Conservation (phyloP, 345 rosid species). For the Murraya koenigii region DNA sequence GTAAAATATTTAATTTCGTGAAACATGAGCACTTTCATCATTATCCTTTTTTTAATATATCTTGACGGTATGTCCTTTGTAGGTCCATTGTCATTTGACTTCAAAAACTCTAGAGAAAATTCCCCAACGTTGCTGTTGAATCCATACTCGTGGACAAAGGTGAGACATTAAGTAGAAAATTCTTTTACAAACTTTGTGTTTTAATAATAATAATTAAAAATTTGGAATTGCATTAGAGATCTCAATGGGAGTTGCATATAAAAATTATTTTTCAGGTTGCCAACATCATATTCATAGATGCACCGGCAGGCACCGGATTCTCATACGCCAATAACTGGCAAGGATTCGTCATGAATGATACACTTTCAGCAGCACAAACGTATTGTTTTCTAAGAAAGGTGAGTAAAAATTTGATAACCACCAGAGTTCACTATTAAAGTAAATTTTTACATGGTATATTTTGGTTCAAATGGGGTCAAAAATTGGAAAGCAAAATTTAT, state of each 20-base stretch:
- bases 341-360: constrained; percentile 25
- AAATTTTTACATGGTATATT: neutral
- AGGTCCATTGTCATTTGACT: constrained; percentile 39
- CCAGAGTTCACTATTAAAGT: no score
- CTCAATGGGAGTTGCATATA: neutral
- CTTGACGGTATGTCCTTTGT: neutral
- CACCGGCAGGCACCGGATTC: constrained; percentile 44
- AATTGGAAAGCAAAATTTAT: no score
- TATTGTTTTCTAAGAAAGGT: constrained; percentile 32
- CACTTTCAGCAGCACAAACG: constrained; percentile 20
- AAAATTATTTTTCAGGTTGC: constrained; percentile 26
- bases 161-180: neutral
- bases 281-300: constrained; percentile 40
- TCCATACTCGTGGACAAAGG: constrained; percentile 39
- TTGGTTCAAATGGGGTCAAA: neutral
- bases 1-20: no score
- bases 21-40: no score
- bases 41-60: no score
- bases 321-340: constrained; percentile 30
- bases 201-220: no score
- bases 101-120: constrained; percentile 14
- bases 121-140: constrained; percentile 20
- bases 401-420: neutral
- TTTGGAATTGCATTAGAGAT: no score
- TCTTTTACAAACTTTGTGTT: no score